phyloP scores from a whole-genome alignment of 2,329 filamentous ascomycete genomes.

The Microthyrium microscopicum region DNA sequence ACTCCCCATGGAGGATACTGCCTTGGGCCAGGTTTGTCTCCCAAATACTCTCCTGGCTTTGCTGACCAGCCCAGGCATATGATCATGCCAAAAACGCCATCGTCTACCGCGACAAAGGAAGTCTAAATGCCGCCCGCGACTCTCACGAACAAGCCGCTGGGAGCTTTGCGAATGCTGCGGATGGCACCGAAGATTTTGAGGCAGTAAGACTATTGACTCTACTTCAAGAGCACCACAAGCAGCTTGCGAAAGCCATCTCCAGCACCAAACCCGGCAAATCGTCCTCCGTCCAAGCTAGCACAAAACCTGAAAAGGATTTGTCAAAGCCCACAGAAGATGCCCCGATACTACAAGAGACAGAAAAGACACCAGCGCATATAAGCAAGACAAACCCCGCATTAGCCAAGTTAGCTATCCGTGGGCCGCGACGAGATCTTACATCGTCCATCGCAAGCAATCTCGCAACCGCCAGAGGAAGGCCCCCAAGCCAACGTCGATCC shows the following conservation, averaged over 20 bases:
- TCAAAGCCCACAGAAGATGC: too few species aligned
- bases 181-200: slow-evolving; percentile 46
- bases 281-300: slow-evolving; percentile 4
- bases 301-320: slow-evolving; percentile 5
- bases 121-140: slow-evolving; percentile 68
- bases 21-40: too few species aligned
- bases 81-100: slow-evolving; percentile 78
- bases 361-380: background rate
- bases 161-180: slow-evolving; percentile 74
- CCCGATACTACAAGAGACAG: slow-evolving; percentile 1
- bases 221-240: slow-evolving; percentile 74
- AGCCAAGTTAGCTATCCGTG: slow-evolving; percentile 14
- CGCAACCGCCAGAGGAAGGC: slow-evolving; percentile 70
- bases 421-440: slow-evolving; percentile 42
- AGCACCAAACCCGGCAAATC: slow-evolving; percentile 16
- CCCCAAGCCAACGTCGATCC: slow-evolving; percentile 21
- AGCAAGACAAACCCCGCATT: background rate
- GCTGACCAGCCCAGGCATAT: too few species aligned
- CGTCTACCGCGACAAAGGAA: slow-evolving; percentile 49
- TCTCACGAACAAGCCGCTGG: slow-evolving; percentile 79
- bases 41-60: too few species aligned
- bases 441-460: slow-evolving; percentile 82
- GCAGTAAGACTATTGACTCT: slow-evolving; percentile 70
- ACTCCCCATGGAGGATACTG: too few species aligned
- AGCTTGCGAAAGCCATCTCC: slow-evolving; percentile 68